Percentiles rank a stretch among this genome's conserved stretches.
Conservation (phyloP, 805 yeast genomes). For the Ogataea methanolica region DNA sequence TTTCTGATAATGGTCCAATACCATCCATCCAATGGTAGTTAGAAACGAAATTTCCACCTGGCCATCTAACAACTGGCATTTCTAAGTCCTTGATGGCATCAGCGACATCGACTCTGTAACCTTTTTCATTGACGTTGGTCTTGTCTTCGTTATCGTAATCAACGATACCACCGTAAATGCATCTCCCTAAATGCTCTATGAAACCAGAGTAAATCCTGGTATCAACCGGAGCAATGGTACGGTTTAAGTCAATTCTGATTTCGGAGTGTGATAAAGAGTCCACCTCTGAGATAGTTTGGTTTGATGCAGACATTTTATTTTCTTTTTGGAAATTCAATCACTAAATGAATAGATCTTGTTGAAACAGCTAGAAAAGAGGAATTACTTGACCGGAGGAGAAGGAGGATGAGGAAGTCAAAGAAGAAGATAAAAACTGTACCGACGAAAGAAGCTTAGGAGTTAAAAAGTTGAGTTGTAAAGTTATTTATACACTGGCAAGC, state of each 20-base stretch:
- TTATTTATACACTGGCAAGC: too few species aligned
- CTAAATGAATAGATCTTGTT: too few species aligned
- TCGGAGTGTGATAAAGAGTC: conserved; percentile 11
- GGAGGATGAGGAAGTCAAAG: too few species aligned
- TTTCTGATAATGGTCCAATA: conserved; percentile 27
- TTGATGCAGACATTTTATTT: conserved; percentile 15
- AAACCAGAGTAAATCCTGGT: conserved; percentile 31
- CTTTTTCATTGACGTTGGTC: conserved; percentile 20
- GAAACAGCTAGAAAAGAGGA: too few species aligned
- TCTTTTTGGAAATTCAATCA: not conserved
- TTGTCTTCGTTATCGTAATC: conserved; percentile 18
- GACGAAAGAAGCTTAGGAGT: too few species aligned
- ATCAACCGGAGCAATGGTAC: conserved; percentile 24
- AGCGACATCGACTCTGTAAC: conserved; percentile 28
- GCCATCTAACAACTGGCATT: conserved; percentile 33
- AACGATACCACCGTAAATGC: conserved; percentile 34
- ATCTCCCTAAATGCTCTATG: conserved; percentile 33
- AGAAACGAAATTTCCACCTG: conserved; percentile 34
- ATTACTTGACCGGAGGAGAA: too few species aligned
- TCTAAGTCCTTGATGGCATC: conserved; percentile 28
- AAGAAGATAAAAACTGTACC: too few species aligned
- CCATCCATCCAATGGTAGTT: conserved; percentile 34
- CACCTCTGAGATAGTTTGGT: conserved; percentile 16
- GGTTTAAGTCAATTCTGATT: conserved; percentile 27
- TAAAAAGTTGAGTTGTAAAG: too few species aligned